Conservation (phyloP, 805 yeast species). For the Hagleromyces aurorensis region DNA sequence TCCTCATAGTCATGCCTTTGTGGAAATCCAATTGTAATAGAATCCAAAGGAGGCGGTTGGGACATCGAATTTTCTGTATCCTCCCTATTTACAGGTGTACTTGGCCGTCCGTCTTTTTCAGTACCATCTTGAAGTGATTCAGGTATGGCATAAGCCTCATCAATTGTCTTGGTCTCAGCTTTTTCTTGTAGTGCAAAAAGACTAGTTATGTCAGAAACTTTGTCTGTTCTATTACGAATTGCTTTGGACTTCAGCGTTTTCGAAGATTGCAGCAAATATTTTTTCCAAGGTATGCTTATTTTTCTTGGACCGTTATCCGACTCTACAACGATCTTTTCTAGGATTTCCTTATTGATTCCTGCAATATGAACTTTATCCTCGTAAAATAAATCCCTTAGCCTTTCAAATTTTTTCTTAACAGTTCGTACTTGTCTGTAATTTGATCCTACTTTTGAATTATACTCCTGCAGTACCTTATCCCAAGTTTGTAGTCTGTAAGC, state of each 20-base stretch:
- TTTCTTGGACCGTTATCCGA: slow-evolving; percentile 1
- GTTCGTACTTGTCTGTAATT: slow-evolving; percentile 27
- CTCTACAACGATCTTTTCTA: slow-evolving; percentile 9
- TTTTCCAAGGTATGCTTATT: slow-evolving; percentile 1
- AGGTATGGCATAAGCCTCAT: too few species aligned
- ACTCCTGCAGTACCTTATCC: slow-evolving; percentile 20
- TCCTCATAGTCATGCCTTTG: too few species aligned
- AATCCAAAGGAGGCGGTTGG: slow-evolving; percentile 19
- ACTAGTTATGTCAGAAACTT: too few species aligned
- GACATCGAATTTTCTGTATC: slow-evolving; percentile 1
- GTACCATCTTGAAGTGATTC: neutral
- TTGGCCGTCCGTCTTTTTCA: slow-evolving; percentile 2
- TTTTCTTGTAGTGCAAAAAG: too few species aligned
- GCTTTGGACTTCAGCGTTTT: too few species aligned
- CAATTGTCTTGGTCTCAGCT: too few species aligned
- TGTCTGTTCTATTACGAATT: too few species aligned
- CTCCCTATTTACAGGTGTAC: neutral
- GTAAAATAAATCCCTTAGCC: slow-evolving; percentile 13
- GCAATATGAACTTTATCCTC: slow-evolving; percentile 7
- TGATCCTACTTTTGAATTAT: slow-evolving; percentile 18
- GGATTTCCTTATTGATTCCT: slow-evolving; percentile 7
- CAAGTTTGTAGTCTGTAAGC: slow-evolving; percentile 23
- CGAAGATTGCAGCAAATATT: neutral
- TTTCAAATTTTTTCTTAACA: slow-evolving; percentile 23
- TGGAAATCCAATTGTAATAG: slow-evolving; percentile 13